Conservation (phyloP, 2,329 filamentous ascomycete species). For the Aspergillus tanneri region DNA sequence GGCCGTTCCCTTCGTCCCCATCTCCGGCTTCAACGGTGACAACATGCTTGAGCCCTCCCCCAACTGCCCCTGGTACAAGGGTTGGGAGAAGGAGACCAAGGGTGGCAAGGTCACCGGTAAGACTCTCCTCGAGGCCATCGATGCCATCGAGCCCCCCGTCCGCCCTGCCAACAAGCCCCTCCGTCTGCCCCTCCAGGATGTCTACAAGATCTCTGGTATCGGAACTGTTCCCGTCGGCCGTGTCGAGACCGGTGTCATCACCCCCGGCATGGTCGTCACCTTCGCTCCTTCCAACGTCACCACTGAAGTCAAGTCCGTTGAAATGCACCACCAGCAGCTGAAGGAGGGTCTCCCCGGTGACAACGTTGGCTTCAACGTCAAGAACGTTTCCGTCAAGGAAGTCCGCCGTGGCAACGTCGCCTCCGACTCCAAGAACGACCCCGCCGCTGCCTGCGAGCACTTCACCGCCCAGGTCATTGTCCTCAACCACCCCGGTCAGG, state of each 20-base stretch:
- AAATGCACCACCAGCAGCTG: constrained; percentile 99
- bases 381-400: constrained; percentile 99
- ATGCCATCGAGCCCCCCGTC: constrained; percentile 86
- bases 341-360: constrained; percentile 92
- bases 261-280: constrained; percentile 81
- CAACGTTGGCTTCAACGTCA: constrained; percentile 99
- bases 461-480: constrained; percentile 99
- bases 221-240: constrained; percentile 99
- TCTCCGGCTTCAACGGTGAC: constrained; percentile 99
- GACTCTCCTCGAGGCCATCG: constrained; percentile 99
- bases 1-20: constrained; percentile 95
- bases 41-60: constrained; percentile 91
- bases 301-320: constrained; percentile 99
- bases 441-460: constrained; percentile 79
- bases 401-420: constrained; percentile 99
- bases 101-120: constrained; percentile 81
- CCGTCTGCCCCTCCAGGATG: constrained; percentile 99
- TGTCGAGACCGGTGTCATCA: constrained; percentile 99
- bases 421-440: constrained; percentile 99
- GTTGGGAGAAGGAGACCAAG: constrained; percentile 99
- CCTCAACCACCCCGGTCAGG: constrained; percentile 99
- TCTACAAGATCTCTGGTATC: constrained; percentile 99
- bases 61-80: constrained; percentile 99
- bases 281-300: constrained; percentile 98
- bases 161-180: constrained; percentile 99